A percentile compares a stretch with the other conserved stretches of the same genome.
These are phyloP conservation scores for Tubosaeta brunneosetosa DNA, from an alignment of 768 basidiomycete species.

Conservation along the genomic window DNA sequence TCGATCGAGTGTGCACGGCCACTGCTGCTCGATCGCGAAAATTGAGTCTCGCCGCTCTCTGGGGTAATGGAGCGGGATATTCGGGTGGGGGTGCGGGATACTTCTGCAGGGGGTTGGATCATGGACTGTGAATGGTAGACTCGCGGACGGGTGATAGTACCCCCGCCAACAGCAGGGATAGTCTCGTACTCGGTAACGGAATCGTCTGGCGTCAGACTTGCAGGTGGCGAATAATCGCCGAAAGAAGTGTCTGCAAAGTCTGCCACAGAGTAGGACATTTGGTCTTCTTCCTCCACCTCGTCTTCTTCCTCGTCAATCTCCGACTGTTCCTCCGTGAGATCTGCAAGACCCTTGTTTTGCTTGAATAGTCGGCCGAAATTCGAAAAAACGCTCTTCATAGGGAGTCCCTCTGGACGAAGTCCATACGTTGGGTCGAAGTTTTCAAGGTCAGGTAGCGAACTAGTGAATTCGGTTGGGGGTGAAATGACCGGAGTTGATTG, in stretches of 20 bases:
- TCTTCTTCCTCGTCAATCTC: constrained; percentile 37
- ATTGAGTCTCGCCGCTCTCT: constrained; percentile 48
- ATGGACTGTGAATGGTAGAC: constrained; percentile 82
- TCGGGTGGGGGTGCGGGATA: constrained; percentile 10
- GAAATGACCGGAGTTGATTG: constrained; percentile 19
- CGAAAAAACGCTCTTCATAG: constrained; percentile 76
- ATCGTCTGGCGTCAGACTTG: constrained; percentile 42
- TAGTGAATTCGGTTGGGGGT: constrained; percentile 21
- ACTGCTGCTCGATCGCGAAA: constrained; percentile 46
- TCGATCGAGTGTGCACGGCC: constrained; percentile 41
- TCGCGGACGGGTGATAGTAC: constrained; percentile 78
- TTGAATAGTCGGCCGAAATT: constrained; percentile 72
- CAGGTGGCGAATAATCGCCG: constrained; percentile 41
- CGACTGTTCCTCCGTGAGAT: constrained; percentile 66
- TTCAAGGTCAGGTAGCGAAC: constrained; percentile 51
- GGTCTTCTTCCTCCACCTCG: constrained; percentile 33
- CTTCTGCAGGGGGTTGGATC: constrained; percentile 44
- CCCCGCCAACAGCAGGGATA: constrained; percentile 89
- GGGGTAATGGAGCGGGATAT: constrained; percentile 34
- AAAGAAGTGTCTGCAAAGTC: constrained; percentile 66
- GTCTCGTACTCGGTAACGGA: constrained; percentile 71
- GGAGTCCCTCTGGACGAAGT: constrained; percentile 85
- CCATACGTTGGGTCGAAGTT: constrained; percentile 97
- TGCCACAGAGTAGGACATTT: constrained; percentile 53
- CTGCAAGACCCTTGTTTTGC: constrained; percentile 66